phyloP scores from a whole-genome alignment of 2,329 filamentous ascomycete species.

The Colletotrichum chrysophilum region DNA sequence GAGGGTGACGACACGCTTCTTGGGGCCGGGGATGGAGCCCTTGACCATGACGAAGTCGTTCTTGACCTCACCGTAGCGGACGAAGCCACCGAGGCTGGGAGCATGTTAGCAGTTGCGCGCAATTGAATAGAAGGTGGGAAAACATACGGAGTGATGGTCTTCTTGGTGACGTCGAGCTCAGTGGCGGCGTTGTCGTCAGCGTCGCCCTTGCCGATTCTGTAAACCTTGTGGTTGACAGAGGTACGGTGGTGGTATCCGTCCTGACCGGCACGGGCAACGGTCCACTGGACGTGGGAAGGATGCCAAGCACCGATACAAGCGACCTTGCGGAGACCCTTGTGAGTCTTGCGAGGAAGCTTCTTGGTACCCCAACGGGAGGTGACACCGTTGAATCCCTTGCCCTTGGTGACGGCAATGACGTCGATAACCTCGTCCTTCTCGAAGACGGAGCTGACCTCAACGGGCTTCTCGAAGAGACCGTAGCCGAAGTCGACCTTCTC shows the following conservation, averaged over 20 bases:
- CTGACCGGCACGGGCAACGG: constrained; percentile 99
- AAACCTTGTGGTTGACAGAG: constrained; percentile 99
- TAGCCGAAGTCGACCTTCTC: constrained; percentile 98
- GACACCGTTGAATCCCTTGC: constrained; percentile 98
- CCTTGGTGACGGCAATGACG: constrained; percentile 99
- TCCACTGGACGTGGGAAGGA: constrained; percentile 99
- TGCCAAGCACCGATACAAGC: constrained; percentile 99
- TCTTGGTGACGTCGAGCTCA: constrained; percentile 97
- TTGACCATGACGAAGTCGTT: constrained; percentile 99
- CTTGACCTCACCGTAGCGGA: constrained; percentile 98
- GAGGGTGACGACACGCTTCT: constrained; percentile 99
- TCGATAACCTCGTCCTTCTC: constrained; percentile 99
- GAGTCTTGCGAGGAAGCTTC: constrained; percentile 99
- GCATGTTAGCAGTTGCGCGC: constrained; percentile 35
- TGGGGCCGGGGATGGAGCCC: constrained; percentile 95
- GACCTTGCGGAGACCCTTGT: constrained; percentile 99
- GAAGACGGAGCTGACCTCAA: constrained; percentile 92
- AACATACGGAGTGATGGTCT: constrained; percentile 98
- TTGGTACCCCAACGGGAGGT: constrained; percentile 99
- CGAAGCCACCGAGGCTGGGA: constrained; percentile 93
- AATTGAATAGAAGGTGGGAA: not conserved
- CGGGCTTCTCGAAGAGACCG: constrained; percentile 98
- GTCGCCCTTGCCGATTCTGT: constrained; percentile 93
- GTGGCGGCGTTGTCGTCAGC: constrained; percentile 94
- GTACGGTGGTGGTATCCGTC: constrained; percentile 99